A percentile compares a stretch with the other conserved stretches of the same genome.
Conservation (phyloP, 176 grass and related monocot genomes). For the Pontederia crassipes region DNA sequence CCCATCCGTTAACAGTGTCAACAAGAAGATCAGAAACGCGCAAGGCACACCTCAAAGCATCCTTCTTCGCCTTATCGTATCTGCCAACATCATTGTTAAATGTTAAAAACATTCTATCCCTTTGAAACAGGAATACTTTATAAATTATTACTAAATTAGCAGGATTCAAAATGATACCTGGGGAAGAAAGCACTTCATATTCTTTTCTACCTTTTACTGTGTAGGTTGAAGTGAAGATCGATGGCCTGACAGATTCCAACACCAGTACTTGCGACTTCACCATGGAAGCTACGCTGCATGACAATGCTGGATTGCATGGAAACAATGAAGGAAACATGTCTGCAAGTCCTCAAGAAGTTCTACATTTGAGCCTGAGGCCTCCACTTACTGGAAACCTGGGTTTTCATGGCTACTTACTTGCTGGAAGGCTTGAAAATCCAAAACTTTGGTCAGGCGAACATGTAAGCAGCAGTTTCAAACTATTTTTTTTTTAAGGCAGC, state of each 20-base stretch:
- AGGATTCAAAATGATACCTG: background rate
- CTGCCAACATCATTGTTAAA: too few relatives aligned
- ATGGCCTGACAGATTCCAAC: constrained; percentile 42
- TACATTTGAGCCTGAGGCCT: constrained; percentile 55
- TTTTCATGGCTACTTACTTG: constrained; percentile 65
- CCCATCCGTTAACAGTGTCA: constrained; percentile 39
- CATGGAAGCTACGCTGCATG: constrained; percentile 74
- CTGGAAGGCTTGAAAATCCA: constrained; percentile 76
- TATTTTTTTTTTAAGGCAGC: background rate
- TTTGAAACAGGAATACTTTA: too few relatives aligned
- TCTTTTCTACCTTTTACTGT: constrained; percentile 2
- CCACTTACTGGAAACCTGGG: constrained; percentile 31
- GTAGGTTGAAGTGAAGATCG: constrained; percentile 91
- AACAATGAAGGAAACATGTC: constrained; percentile 19
- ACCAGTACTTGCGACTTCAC: constrained; percentile 44
- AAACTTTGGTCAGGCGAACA: constrained; percentile 97
- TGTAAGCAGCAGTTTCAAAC: constrained; percentile 33
- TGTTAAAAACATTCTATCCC: too few relatives aligned
- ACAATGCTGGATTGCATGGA: constrained; percentile 40
- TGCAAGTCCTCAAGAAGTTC: constrained; percentile 28
- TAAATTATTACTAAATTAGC: too few relatives aligned
- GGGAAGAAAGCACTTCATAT: background rate
- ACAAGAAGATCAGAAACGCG: constrained; percentile 47
- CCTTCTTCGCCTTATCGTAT: constrained; percentile 21
- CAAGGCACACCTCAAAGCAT: constrained; percentile 31